Conservation (phyloP, 2,329 filamentous ascomycete species). For the Penicillium frequentans region DNA sequence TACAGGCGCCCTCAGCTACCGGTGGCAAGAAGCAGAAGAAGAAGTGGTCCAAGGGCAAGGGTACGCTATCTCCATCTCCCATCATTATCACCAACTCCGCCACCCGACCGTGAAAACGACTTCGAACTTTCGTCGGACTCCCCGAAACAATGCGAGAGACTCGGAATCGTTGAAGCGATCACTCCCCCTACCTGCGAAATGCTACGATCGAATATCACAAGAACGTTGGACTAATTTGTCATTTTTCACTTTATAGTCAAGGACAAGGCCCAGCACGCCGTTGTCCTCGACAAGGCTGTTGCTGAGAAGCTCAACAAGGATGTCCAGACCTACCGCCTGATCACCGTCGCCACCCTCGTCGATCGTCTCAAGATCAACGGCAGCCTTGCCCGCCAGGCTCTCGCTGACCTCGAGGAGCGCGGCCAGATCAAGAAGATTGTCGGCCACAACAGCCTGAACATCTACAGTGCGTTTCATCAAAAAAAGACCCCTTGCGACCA, state of each 20-base stretch:
- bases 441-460: conserved; percentile 93
- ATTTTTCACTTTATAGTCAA: conserved; percentile 68
- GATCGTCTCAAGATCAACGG: conserved; percentile 99
- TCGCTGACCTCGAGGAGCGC: conserved; percentile 94
- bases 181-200: background rate
- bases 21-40: conserved; percentile 56
- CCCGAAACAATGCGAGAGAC: conserved; percentile 6
- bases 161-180: conserved; percentile 18
- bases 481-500: background rate
- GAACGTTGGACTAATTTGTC: conserved; percentile 22
- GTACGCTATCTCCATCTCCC: conserved; percentile 40
- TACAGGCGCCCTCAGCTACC: conserved; percentile 48
- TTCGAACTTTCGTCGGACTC: conserved; percentile 16
- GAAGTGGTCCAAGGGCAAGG: conserved; percentile 60
- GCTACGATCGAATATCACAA: background rate
- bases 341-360: conserved; percentile 97
- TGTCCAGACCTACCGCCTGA: conserved; percentile 99
- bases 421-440: conserved; percentile 98
- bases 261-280: conserved; percentile 99
- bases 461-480: conserved; percentile 74
- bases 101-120: conserved; percentile 22
- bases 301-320: conserved; percentile 99
- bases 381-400: conserved; percentile 85
- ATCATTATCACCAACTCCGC: conserved; percentile 18
- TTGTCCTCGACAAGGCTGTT: conserved; percentile 97